A percentile compares a stretch with the other conserved stretches of the same genome.
These are phyloP conservation scores for Candida awuae DNA, from an alignment of 805 yeast species.

Conservation along the genomic window DNA sequence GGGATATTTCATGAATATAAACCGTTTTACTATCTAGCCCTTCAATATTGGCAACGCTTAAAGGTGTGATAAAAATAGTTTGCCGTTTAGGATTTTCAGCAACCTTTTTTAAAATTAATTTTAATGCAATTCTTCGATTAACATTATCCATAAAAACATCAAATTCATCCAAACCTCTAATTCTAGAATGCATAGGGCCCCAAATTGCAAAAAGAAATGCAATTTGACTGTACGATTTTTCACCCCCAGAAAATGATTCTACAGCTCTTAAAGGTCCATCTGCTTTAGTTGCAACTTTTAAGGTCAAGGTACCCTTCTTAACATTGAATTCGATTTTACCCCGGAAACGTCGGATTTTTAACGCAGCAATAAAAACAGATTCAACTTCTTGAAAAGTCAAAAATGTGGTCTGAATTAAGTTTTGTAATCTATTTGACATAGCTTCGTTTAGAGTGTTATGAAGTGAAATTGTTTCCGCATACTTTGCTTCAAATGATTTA, in stretches of 20 bases:
- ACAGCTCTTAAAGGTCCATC: slow-evolving; percentile 58
- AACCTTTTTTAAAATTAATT: slow-evolving; percentile 62
- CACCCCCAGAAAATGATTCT: slow-evolving; percentile 91
- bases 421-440: slow-evolving; percentile 35
- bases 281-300: slow-evolving; percentile 55
- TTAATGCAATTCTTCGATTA: slow-evolving; percentile 72
- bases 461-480: slow-evolving; percentile 27
- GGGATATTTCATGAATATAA: slow-evolving; percentile 51
- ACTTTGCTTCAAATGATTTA: slow-evolving; percentile 35
- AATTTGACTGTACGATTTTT: slow-evolving; percentile 88
- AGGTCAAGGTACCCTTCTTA: slow-evolving; percentile 39
- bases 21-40: slow-evolving; percentile 47
- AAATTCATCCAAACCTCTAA: slow-evolving; percentile 90
- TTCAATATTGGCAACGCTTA: slow-evolving; percentile 71
- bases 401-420: slow-evolving; percentile 34
- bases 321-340: slow-evolving; percentile 67
- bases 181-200: slow-evolving; percentile 82
- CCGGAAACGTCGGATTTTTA: slow-evolving; percentile 59
- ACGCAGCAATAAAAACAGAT: slow-evolving; percentile 48
- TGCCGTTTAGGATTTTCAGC: slow-evolving; percentile 61
- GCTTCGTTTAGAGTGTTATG: slow-evolving; percentile 29
- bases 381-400: slow-evolving; percentile 42
- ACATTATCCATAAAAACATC: slow-evolving; percentile 97
- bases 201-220: slow-evolving; percentile 83
- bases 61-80: slow-evolving; percentile 90